Evolutionary conservation across 768 basidiomycete species (phyloP).

Genomic region (Cantharellus cinnabarinus): DNA sequence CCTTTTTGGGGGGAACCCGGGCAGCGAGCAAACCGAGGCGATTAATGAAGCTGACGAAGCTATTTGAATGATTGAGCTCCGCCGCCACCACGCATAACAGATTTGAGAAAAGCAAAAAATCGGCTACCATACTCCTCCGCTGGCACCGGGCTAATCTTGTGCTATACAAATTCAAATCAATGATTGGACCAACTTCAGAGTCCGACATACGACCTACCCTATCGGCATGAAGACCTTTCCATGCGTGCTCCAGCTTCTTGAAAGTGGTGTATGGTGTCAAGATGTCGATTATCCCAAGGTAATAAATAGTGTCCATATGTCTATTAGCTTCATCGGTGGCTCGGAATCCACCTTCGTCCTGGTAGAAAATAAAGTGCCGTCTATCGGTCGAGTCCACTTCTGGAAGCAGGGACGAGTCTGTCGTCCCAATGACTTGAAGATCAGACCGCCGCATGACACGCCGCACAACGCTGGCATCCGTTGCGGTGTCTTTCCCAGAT

Average conservation of each 20-base stretch:
- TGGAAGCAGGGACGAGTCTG: constrained; percentile 30
- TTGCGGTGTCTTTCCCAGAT: constrained; percentile 24
- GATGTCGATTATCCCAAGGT: constrained; percentile 93
- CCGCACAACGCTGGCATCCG: constrained; percentile 68
- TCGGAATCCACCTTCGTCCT: constrained; percentile 83
- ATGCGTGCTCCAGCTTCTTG: constrained; percentile 76
- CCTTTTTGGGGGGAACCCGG: too few relatives aligned
- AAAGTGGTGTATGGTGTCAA: constrained; percentile 62
- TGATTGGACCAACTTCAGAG: constrained; percentile 6
- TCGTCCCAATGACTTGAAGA: constrained; percentile 40
- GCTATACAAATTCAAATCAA: constrained; percentile 26
- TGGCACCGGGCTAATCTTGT: constrained; percentile 86
- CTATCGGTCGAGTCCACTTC: constrained; percentile 46
- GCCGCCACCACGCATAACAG: constrained; percentile 64
- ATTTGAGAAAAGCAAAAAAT: constrained; percentile 74
- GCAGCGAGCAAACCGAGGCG: not conserved
- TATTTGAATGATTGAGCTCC: constrained; percentile 34
- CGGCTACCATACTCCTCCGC: constrained; percentile 74
- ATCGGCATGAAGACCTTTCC: constrained; percentile 80
- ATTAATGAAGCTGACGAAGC: not conserved
- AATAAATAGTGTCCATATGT: constrained; percentile 61
- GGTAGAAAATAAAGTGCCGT: constrained; percentile 76
- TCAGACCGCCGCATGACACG: constrained; percentile 72
- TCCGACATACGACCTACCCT: constrained; percentile 26
- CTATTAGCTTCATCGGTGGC: constrained; percentile 77